phyloP scores from a whole-genome alignment of 768 basidiomycete genomes.

The Hortiboletus flavorubellus region DNA sequence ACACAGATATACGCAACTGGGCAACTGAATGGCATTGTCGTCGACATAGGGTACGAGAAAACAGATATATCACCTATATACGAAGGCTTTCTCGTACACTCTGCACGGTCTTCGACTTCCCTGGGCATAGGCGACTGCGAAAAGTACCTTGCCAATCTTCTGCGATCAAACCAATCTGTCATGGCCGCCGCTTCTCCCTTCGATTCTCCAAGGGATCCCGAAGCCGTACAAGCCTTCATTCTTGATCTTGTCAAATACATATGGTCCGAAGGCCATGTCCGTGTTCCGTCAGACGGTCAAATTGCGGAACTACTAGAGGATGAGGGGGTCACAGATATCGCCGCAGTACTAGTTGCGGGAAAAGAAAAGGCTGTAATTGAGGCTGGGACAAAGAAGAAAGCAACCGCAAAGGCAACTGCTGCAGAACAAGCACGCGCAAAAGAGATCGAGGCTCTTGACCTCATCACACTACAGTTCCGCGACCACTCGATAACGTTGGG shows the following conservation, averaged over 20 bases:
- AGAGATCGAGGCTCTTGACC: constrained; percentile 81
- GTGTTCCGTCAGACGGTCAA: constrained; percentile 73
- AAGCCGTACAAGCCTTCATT: constrained; percentile 47
- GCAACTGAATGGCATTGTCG: constrained; percentile 66
- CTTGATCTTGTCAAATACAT: constrained; percentile 64
- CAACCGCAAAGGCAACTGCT: constrained; percentile 66
- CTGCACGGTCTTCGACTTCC: constrained; percentile 51
- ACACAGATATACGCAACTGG: constrained; percentile 80
- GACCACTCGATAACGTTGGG: constrained; percentile 71
- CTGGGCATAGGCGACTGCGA: constrained; percentile 73
- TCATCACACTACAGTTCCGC: constrained; percentile 74
- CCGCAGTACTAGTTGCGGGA: constrained; percentile 87
- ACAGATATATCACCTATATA: constrained; percentile 78
- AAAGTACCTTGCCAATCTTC: constrained; percentile 67
- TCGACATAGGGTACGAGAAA: constrained; percentile 75
- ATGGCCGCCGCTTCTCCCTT: constrained; percentile 56
- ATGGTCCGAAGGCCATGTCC: constrained; percentile 62
- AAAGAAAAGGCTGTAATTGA: constrained; percentile 89
- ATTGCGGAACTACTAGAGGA: constrained; percentile 62
- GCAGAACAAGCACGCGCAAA: constrained; percentile 77
- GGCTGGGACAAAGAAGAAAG: constrained; percentile 75
- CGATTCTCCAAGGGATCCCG: constrained; percentile 43
- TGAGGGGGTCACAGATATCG: constrained; percentile 86
- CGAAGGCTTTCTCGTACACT: constrained; percentile 63
- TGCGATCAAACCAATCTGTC: constrained; percentile 66